Evolutionary conservation across 257 asterid species (phyloP), one percentile per base, ranked within the genome.

Genomic region (Nicotiana undulata): DNA sequence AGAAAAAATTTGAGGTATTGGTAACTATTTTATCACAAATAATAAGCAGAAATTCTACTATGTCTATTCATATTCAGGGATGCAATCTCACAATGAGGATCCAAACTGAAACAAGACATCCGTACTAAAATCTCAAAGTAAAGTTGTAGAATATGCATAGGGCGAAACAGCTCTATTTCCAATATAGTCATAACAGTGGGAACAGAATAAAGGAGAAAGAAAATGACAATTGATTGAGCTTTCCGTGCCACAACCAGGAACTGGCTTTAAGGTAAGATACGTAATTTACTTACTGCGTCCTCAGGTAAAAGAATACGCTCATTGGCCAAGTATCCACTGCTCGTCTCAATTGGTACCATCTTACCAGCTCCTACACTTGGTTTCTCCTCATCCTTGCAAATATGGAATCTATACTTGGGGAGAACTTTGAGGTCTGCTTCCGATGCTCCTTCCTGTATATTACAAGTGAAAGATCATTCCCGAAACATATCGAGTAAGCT

Each of bases 361-460:
- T 83, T 91, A 81, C 99, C 98, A 79, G 92, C 90, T 84, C 90
- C 92, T 77, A 59, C 63, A 79, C 85, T 86, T 11, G 83, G 84
- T 65, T 84, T 89, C 58, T 88, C 96, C 83, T 86, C 97, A 79
- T 90, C 93, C 85, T 91, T 87, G 81, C 84, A 87, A 60, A 82
- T 68, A 81, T 89, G 93, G 81, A 88, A 95, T 84, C 79, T 90
- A 89, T 92, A 95, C 85, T 88, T 95, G 70, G 97, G 96, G 79
- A 95, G 97, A 84, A 85, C 76, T 83, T 90, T 93, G 86, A 95
- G 87, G 85, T 95, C 98, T 68, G 97, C 96, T 81, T 95, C 98
- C 6, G 99, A 92, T 63, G 99, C 99, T 82, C 99, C 99, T 88
- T 91, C 98, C 98, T 95, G 90, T 80, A 75, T 46, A 66, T 83